Base-by-base conservation (phyloP, 768 basidiomycete genomes). In the Tylopilus balloui region DNA sequence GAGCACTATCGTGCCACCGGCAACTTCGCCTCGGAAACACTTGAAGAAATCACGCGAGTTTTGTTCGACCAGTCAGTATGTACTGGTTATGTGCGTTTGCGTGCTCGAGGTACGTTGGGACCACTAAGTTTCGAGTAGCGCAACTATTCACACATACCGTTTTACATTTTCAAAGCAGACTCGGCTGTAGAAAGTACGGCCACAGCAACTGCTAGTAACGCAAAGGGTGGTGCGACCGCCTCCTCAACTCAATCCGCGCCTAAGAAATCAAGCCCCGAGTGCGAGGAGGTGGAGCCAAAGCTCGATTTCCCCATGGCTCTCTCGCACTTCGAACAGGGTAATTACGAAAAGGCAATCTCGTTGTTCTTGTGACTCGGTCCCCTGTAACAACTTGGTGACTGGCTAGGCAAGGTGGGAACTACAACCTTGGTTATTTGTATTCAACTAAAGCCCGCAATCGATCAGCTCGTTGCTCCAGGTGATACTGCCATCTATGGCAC, bases 101-200 rank as follows among this genome's bases (percentile, higher is more conserved):
- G 80, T 90, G 13, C 73, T 91, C 3, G 88, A 91, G 77, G 89
- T 87, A 57, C 8, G 68, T 57, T 23, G n/a, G 32, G 1, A 12
- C 19, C 20, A 21, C 45, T 28, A 48, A 27, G 29, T 13, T 42
- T 37, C 52, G 90, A 93, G 69, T 87, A 91, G 67, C 75, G 80
- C 51, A 91, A 89, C 66, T 93, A 92, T 66, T 72, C 86, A 3
- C 89, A 92, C 60, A 78, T 96, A 29, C 77, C 86, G 8, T 92
- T 88, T n/a, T 94, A 96, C 63, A 83, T 96, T 24, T 91, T 86
- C 79, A 96, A 96, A 69, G 92, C 92, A n/a, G 93, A 96, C 52
- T 84, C 90, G 0, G 88, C 91, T 0, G 74, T 96, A 21, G 92
- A 95, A 34, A 80, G 81, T 3, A 68, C 78, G 1, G 55, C 71